Base-by-base conservation (phyloP, 495 filamentous ascomycete genomes). In the Annulohypoxylon bovei region DNA sequence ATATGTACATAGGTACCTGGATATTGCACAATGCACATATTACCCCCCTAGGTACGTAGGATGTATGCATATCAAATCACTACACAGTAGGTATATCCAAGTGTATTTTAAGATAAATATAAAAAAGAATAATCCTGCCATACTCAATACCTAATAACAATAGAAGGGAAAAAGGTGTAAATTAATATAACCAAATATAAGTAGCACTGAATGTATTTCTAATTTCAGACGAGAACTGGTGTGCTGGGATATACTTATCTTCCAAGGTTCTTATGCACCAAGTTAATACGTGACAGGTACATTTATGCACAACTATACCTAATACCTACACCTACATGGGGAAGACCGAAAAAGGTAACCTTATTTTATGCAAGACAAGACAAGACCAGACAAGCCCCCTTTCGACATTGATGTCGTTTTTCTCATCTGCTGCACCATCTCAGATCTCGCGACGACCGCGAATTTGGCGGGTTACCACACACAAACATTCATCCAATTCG, bases 401-500 rank as follows among this genome's bases (percentile, higher is more conserved):
- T 60, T 69, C 27, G 8, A 18, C 53, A 61, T 40, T 46, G 14
- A 25, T n/a, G 2, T 18, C 14, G 16, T 14, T 12, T 0, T 6
- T 16, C 50, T 25, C 16, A 20, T 14, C 18, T 52, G 44, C 42
- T 64, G 16, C 53, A 61, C 25, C 57, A 67, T 60, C 55, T 50
- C 65, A 18, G 12, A 65, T 68, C 42, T 72, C 65, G 60, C 65
- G 60, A 60, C 54, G 22, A 60, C 56, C 64, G 64, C 64, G 59
- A 72, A 60, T 22, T 46, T 54, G 27, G 27, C 23, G 25, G 32
- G 79, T 79, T 79, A 79, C 80, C 79, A 73, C 70, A 70, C 73
- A 71, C 73, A 69, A 75, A 80, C 73, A 60, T 68, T 76, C 80
- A 74, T 77, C 69, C 67, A 77, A 72, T 67, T 73, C 66, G 72